Evolutionary conservation across 305 asterid genomes (phyloP), one percentile per base, ranked within the genome.

Genomic region (Fraxinus nigra): DNA sequence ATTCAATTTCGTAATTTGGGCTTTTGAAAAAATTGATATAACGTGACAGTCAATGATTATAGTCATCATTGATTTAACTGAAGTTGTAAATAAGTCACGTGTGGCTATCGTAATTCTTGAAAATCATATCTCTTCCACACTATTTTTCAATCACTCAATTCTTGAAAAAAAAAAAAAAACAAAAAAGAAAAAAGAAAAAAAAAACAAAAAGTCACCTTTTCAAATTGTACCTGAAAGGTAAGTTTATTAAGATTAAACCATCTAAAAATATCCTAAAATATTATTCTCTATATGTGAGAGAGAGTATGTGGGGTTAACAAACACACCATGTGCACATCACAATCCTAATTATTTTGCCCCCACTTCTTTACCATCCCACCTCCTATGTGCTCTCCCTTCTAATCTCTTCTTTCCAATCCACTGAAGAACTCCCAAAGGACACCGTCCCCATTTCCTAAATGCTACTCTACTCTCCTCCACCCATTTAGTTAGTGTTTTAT

Each of bases 321-420:
- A 28, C 72, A 82, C 54, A 7, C 72, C 85, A 82, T 78, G 83
- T 83, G 86, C 78, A 67, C 67, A 46, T 83, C 83, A 32, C 80
- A 28, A 40, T 83, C 86, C 30, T 40, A 72, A 56, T 73, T 33
- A 79, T 78, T 70, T 59, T 59, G 30, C 30, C 69, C 69, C 69
- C 34, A 3, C 34, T 65, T 65, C n/a, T 22, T 33, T 18, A 30
- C 77, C 77, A 0, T 24, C 72, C 75, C 61, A 18, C 33, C 24
- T 73, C 79, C 54, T 70, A 40, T 34, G 32, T 48, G 56, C 56
- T 3, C 5, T 46, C 18, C 5, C n/a, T 13, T 46, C 4, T 46
- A 13, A 11, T 13, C 56, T n/a, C 67, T 11, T 37, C 78, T 37
- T 46, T 67, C 46, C 69, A 79, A 33, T 11, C 13, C 79, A 32